Evolutionary conservation across 2,329 filamentous ascomycete genomes (phyloP), one percentile per base, ranked within the genome.

Genomic region (Elsinoe necatrix): DNA sequence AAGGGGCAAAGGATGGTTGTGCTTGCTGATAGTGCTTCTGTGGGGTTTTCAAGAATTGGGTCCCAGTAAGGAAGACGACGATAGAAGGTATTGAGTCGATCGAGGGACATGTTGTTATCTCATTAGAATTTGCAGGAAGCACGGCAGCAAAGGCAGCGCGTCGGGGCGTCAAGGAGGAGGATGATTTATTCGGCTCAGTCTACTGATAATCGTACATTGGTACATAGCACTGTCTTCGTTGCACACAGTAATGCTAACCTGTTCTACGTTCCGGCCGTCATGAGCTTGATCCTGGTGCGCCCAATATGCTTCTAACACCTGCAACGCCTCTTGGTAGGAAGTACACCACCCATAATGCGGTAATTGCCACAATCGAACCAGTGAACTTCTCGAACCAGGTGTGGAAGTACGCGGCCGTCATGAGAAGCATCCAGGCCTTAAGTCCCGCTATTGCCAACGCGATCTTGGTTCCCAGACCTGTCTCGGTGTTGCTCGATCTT

Each of bases 321-420:
- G 75, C 72, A 5, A 75, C 63, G 1, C 69, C 75, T 48, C 75
- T 67, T 2, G 76, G 76, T 48, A 75, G 63, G 59, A 77, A 77
- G 62, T 78, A 78, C 4, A 78, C 70, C 1, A 65, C 57, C 61
- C 73, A 77, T 14, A 78, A 61, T 7, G 70, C 72, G 12, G 61
- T 61, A 60, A 76, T 75, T 1, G 75, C 76, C 20, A 78, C 74
- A n/a, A 75, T 20, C 54, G 77, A 63, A 0, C 75, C 76, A 14
- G 75, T 78, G 54, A 77, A 73, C 85, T 97, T 98, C 75, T 98
- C 93, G 65, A 95, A 85, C 91, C 92, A 97, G 0, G 93, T 98
- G 71, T 98, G 93, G 67, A 98, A 98, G 77, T 92, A 98, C 37
- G 95, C 91, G 2, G 91, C 91, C 39, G 93, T 98, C 93, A 98